These are phyloP conservation scores for Penicillium argentinense DNA, from an alignment of 495 filamentous ascomycete species.

Conservation along the genomic window DNA sequence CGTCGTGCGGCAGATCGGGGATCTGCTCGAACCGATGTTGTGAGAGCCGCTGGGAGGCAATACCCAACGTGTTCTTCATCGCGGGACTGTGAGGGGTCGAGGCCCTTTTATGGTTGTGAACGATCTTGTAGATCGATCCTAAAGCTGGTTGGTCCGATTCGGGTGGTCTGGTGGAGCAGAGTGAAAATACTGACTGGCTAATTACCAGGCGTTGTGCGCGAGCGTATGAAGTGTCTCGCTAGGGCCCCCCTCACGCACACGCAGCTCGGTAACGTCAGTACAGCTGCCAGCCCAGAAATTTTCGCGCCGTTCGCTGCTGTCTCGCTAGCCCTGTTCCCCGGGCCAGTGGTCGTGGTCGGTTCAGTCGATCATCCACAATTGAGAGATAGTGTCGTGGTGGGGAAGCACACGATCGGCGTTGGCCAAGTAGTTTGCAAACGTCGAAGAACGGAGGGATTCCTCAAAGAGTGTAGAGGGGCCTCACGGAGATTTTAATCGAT, in stretches of 20 bases:
- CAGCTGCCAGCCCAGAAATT: background rate
- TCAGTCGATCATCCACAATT: conserved; percentile 12
- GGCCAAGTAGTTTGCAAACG: no score
- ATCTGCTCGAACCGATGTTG: conserved; percentile 48
- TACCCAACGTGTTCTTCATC: conserved; percentile 37
- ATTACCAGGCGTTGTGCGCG: background rate
- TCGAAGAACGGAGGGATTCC: no score
- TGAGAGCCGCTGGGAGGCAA: conserved; percentile 40
- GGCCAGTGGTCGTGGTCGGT: conserved; percentile 6
- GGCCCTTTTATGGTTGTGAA: conserved; percentile 8
- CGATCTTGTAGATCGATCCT: conserved; percentile 9
- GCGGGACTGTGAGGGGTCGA: conserved; percentile 2
- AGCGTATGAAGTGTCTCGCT: background rate
- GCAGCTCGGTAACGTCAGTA: background rate
- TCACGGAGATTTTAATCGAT: conserved; percentile 4
- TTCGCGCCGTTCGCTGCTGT: background rate
- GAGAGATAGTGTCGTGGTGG: conserved; percentile 1
- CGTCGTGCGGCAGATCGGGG: conserved; percentile 37
- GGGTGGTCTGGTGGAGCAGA: conserved; percentile 4
- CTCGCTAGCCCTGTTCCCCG: conserved; percentile 3
- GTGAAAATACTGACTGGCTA: conserved; percentile 5
- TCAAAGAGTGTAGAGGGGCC: no score
- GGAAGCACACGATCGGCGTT: conserved; percentile 9
- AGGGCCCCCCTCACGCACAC: conserved; percentile 7
- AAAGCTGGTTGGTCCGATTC: conserved; percentile 14